phyloP scores from a whole-genome alignment of 2,329 filamentous ascomycete species.

The Dichotomopilus funicola region DNA sequence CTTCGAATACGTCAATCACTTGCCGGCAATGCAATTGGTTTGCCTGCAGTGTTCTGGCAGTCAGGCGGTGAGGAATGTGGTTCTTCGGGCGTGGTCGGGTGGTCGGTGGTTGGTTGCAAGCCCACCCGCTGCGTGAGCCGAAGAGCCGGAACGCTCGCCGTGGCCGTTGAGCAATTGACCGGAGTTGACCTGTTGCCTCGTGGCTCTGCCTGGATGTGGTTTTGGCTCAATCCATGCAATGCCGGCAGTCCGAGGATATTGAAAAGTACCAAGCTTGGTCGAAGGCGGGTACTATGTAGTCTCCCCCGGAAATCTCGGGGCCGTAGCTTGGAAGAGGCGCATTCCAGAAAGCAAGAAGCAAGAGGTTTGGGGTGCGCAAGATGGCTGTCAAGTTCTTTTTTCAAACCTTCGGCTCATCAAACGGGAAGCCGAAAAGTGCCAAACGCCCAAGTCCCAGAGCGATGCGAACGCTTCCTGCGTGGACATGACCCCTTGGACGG shows the following conservation, averaged over 20 bases:
- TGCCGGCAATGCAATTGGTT: no score
- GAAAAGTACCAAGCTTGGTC: background rate
- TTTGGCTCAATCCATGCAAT: background rate
- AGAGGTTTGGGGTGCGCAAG: background rate
- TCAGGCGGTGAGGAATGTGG: no score
- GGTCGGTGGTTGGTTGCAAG: background rate
- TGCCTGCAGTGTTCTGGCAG: no score
- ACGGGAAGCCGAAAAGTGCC: background rate
- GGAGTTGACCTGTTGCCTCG: background rate
- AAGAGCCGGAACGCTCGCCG: background rate
- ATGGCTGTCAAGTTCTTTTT: background rate
- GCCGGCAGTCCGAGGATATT: background rate
- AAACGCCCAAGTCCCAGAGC: background rate
- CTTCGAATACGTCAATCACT: no score
- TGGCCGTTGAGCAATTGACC: no score
- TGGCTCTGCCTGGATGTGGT: constrained; percentile 2
- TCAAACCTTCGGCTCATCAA: background rate
- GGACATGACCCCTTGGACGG: constrained; percentile 7
- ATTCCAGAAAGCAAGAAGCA: background rate
- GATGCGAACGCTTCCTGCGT: background rate
- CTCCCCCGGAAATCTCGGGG: no score
- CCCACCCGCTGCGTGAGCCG: constrained; percentile 2
- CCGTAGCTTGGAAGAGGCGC: background rate
- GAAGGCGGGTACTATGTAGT: background rate
- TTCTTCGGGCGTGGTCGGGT: no score